Evolutionary conservation across 176 grass and related monocot genomes (phyloP).

Genomic region (Paspalum notatum): DNA sequence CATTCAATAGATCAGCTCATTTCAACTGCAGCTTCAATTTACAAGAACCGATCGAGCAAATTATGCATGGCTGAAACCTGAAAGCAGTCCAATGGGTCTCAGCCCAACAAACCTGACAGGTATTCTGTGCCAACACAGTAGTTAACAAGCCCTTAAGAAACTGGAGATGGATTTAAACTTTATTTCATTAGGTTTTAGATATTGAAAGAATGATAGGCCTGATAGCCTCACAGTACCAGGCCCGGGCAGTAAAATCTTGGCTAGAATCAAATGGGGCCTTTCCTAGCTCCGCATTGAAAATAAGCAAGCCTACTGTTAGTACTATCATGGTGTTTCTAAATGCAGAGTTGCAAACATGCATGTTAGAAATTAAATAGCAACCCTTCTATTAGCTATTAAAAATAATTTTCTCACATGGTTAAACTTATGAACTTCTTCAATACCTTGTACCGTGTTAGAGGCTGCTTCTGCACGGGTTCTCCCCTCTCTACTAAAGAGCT

Average conservation of each 20-base stretch:
- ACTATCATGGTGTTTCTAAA: not conserved
- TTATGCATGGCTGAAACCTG: too few species aligned
- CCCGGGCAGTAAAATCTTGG: not conserved
- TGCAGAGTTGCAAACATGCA: not conserved
- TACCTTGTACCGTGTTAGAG: constrained; percentile 97
- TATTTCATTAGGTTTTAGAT: not conserved
- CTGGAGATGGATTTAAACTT: not conserved
- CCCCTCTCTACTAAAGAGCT: constrained; percentile 92
- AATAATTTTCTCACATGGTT: not conserved
- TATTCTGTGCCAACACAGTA: not conserved
- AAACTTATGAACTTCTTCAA: not conserved
- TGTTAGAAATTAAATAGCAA: not conserved
- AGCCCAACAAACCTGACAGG: constrained; percentile 1
- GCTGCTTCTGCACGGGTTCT: constrained; percentile 76
- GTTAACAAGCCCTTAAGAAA: not conserved
- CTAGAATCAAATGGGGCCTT: not conserved
- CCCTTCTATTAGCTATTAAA: not conserved
- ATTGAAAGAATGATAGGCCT: not conserved
- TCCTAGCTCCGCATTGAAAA: not conserved
- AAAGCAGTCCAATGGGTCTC: not conserved
- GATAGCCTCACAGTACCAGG: not conserved
- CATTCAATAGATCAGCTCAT: not conserved
- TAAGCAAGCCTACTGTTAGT: not conserved
- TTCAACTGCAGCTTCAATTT: not conserved
- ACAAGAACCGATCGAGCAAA: not conserved